Base-by-base conservation (phyloP, 2,329 filamentous ascomycete genomes). In the Eutypella sp. region DNA sequence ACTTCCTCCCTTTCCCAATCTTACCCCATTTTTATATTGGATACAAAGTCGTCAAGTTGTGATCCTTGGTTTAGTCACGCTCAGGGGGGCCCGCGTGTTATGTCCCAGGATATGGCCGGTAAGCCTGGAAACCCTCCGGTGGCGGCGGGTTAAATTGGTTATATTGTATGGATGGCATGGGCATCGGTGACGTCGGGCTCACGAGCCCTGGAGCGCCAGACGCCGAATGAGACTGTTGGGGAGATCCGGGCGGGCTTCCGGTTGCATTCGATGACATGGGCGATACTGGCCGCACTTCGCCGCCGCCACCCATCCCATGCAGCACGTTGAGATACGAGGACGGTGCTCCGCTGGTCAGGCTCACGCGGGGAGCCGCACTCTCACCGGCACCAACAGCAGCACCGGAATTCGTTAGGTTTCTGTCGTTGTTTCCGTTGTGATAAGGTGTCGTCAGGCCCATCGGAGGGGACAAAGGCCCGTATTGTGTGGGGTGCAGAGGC, bases 361-460 rank as follows among this genome's bases (percentile, higher is more conserved):
- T n/a, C n/a, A n/a, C n/a, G n/a, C n/a, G n/a, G n/a, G n/a, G n/a
- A n/a, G n/a, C n/a, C n/a, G n/a, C n/a, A n/a, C n/a, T n/a, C n/a
- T n/a, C n/a, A n/a, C n/a, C n/a, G n/a, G n/a, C n/a, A n/a, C n/a
- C n/a, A n/a, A n/a, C n/a, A n/a, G n/a, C n/a, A n/a, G 18, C 20
- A 23, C n/a, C n/a, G 23, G 5, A 13, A 23, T 24, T 20, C 24
- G 41, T 34, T 20, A 46, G 22, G 19, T 25, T 43, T 7, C 25
- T 43, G 20, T 25, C 36, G 20, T 9, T 23, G 19, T 43, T 43
- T 5, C 16, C 13, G 13, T 33, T 33, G 57, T n/a, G 51, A 42
- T 34, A 55, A 54, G 41, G 57, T 47, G 2, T 45, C 49, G 23
- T 58, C 56, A n/a, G 57, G 50, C 22, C 53, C 53, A 19, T 49